A percentile compares a stretch with the other conserved stretches of the same genome.
Evolutionary conservation across 306 rosid species (phyloP).

Genomic region (Adenanthera pavonina): DNA sequence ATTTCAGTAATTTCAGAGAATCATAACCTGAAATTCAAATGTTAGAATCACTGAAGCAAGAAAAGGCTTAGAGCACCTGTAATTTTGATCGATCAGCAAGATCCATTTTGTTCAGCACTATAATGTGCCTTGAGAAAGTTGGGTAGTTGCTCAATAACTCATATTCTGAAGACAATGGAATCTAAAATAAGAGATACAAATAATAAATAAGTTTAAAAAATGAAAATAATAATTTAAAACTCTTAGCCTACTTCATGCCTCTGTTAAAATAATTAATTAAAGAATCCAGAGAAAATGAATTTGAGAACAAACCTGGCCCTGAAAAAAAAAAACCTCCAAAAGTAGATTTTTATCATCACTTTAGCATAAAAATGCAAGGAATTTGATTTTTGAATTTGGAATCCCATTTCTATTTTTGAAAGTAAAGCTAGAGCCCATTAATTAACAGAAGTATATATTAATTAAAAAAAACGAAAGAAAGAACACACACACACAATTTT

Average conservation of each 20-base stretch:
- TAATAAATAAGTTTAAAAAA: neutral
- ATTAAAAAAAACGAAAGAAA: neutral
- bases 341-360: neutral
- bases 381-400: neutral
- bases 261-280: neutral
- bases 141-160: slow-evolving; percentile 45
- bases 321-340: neutral
- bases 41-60: neutral
- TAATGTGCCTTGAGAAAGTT: slow-evolving; percentile 45
- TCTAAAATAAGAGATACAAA: slow-evolving; percentile 47
- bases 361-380: neutral
- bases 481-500: neutral
- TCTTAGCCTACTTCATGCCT: neutral
- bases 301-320: too few species aligned
- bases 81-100: slow-evolving; percentile 65
- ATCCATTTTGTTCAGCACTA: slow-evolving; percentile 77
- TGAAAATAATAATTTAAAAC: neutral
- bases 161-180: slow-evolving; percentile 72
- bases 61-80: slow-evolving; percentile 49
- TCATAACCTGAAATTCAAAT: neutral
- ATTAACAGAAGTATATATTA: neutral
- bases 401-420: neutral
- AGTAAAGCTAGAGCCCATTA: neutral
- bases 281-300: neutral
- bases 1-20: neutral